Evolutionary conservation across 331 rosid species (phyloP), one percentile per base, ranked within the genome.

Genomic region (Quercus tomentella): DNA sequence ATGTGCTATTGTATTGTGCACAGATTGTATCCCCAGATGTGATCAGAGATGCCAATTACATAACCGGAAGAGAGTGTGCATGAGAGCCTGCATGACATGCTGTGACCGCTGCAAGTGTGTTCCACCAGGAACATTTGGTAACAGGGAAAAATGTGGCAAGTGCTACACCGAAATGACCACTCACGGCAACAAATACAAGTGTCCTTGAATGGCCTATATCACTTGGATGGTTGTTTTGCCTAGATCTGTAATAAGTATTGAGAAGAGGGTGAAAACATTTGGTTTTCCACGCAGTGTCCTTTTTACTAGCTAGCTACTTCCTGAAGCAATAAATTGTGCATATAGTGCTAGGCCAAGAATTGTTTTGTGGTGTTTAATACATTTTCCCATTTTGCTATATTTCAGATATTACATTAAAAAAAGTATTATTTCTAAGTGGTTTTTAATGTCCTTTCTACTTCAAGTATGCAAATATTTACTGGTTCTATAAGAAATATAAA

Each of bases 91-190:
- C 84, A 56, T 69, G 56, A 88, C 97, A 12, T 93, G 97, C 61
- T 93, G 97, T 70, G 87, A 81, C 17, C 90, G 97, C 5, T 93
- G 97, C 97, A 88, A 74, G 75, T 93, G 97, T 74, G 97, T 93
- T 1, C 97, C 97, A 0, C 97, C 97, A 12, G 97, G 97, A 74
- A 91, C 97, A 26, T 93, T 17, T 7, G 97, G 97, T 10, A 93
- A 93, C 89, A 66, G 86, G 28, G 93, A 91, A 82, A 87, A 77
- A 28, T 93, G 97, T 71, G 97, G 97, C 80, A 91, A 86, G 43
- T 93, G 97, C 76, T 93, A 91, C 90, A 88, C 97, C 63, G 88
- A 79, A 1, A 89, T 91, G 96, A 18, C 77, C 54, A 93, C 97
- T 75, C 97, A 79, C 4, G 90, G 94, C 77, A 81, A 86, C 84